Evolutionary conservation across 2,329 filamentous ascomycete species (phyloP).

Genomic region (Penicillium fuscoglaucum): DNA sequence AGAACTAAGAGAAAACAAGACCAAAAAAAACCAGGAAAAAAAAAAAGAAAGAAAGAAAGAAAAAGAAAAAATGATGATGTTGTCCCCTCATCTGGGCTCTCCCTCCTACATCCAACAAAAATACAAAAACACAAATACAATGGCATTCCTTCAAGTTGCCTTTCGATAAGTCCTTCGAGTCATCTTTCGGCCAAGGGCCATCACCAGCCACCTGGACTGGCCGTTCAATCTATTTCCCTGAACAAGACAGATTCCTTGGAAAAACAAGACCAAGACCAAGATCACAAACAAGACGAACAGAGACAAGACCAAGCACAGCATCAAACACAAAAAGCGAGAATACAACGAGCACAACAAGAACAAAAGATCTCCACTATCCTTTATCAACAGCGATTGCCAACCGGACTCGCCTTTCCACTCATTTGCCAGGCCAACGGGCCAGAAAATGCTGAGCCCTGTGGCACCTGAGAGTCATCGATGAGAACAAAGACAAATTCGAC

Average conservation of each 20-base stretch:
- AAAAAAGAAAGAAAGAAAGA: background rate
- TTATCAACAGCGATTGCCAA: background rate
- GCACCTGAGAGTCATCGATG: background rate
- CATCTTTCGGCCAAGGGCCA: background rate
- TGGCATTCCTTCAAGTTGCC: background rate
- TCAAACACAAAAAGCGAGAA: background rate
- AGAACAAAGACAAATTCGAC: background rate
- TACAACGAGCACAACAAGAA: background rate
- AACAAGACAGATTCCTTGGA: background rate
- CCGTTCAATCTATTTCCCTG: background rate
- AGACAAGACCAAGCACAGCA: background rate
- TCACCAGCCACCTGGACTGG: background rate
- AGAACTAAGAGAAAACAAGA: constrained; percentile 28
- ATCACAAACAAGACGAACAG: background rate
- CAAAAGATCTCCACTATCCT: background rate
- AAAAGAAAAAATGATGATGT: background rate
- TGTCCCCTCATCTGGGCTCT: background rate
- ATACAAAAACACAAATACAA: background rate
- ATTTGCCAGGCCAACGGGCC: background rate
- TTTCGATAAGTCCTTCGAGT: background rate
- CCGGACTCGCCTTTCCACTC: background rate
- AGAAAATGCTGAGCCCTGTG: background rate
- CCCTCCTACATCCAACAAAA: background rate
- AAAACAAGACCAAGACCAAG: background rate
- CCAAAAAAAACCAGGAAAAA: background rate